Evolutionary conservation across 164 flowering plant species (phyloP), one percentile per base, ranked within the genome.

Genomic region (Berberis thunbergii): DNA sequence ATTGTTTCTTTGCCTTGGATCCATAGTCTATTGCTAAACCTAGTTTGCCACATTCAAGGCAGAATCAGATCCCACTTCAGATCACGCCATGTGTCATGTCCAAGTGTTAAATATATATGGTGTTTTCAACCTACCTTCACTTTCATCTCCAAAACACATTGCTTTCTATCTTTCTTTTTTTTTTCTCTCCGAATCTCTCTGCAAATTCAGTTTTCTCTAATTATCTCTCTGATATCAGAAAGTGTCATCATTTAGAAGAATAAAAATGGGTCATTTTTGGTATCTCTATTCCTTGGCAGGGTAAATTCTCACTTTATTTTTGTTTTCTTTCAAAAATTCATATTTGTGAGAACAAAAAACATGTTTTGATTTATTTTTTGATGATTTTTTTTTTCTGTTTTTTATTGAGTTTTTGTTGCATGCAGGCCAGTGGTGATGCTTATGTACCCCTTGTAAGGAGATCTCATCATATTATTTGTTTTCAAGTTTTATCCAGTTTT

Each of bases 371-470:
- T 7, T 50, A 4, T 10, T 11, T 2, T 26, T 26, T 26, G 26
- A 26, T 11, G 10, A 2, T 41, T 49, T 49, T 48, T 49, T 49
- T 52, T 43, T 50, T 9, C 50, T 53, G 57, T 4, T 8, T 60
- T 41, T 11, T 9, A 13, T 57, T 43, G 7, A 52, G 3, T 40
- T 1, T 12, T 44, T 46, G 11, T 48, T 10, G 44, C 57, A 10
- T 78, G 80, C 86, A 88, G 96, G 81, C 96, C 95, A 3, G 68
- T 64, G 45, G 49, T 83, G 78, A 92, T 79, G 95, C 78, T 89
- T 68, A 67, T 89, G 62, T 89, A 87, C 63, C 98, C 98, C n/a
- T 69, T 89, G 98, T 89, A 77, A 86, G 94, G 4, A 61, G 41
- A 59, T 4, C 4, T 4, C 2, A 4, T 39, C 7, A 41, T 46